These are phyloP conservation scores for Pichia sp. DNA, from an alignment of 1,139 yeast genomes.

Conservation along the genomic window DNA sequence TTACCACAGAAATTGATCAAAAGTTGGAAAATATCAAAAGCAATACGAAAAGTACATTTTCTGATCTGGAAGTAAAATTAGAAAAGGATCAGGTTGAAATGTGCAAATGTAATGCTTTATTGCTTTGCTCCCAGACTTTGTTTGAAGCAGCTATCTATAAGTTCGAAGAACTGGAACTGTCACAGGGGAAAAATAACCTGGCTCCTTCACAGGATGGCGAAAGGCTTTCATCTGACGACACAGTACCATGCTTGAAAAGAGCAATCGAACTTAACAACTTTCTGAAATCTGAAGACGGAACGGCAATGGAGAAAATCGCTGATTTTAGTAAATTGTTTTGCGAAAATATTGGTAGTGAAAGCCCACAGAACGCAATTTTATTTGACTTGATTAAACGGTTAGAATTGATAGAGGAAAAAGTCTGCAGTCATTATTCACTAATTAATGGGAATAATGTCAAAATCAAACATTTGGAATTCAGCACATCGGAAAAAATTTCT, in stretches of 20 bases:
- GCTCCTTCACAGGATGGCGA: not conserved
- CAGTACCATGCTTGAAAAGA: slow-evolving; percentile 19
- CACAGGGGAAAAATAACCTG: not conserved
- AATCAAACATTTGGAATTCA: slow-evolving; percentile 6
- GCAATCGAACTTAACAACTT: slow-evolving; percentile 18
- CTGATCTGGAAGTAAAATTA: slow-evolving; percentile 14
- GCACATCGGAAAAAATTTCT: slow-evolving; percentile 9
- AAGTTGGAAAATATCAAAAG: slow-evolving; percentile 19
- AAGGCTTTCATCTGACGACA: slow-evolving; percentile 8
- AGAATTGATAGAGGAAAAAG: slow-evolving; percentile 7
- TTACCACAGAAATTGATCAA: slow-evolving; percentile 2
- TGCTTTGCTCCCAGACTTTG: slow-evolving; percentile 25
- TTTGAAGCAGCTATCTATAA: slow-evolving; percentile 28
- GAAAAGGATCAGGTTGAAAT: slow-evolving; percentile 23
- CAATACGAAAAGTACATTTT: slow-evolving; percentile 18
- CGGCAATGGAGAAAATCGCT: not conserved
- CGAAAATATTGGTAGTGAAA: not conserved
- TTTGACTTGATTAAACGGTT: slow-evolving; percentile 22
- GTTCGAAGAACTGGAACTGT: slow-evolving; percentile 20
- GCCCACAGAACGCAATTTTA: slow-evolving; percentile 13
- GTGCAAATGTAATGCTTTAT: slow-evolving; percentile 26
- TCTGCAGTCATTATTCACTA: slow-evolving; percentile 1
- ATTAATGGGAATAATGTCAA: slow-evolving; percentile 9
- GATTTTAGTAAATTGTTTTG: not conserved
- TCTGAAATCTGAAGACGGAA: slow-evolving; percentile 7